phyloP scores from a whole-genome alignment of 2,329 filamentous ascomycete species.

The Penicillium psychrosexuale region DNA sequence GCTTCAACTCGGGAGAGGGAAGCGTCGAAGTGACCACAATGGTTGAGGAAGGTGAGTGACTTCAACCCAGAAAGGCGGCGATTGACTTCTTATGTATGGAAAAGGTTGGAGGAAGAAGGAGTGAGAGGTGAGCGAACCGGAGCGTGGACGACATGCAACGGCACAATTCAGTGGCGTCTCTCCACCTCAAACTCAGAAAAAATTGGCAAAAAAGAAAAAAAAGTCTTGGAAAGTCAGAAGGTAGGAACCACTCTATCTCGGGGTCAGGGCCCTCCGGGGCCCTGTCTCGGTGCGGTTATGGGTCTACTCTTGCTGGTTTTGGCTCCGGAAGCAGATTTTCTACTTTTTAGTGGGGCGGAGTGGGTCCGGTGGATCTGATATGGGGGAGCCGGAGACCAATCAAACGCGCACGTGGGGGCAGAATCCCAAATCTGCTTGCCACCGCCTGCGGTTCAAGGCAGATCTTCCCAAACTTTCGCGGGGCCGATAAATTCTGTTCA shows the following conservation, averaged over 20 bases:
- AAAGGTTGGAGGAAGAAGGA: background rate
- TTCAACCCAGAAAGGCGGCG: background rate
- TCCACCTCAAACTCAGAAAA: background rate
- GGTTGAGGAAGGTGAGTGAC: background rate
- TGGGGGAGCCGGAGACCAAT: conserved; percentile 26
- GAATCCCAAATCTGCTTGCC: conserved; percentile 19
- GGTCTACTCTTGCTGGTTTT: background rate
- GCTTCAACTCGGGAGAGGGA: background rate
- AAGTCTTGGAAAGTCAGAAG: background rate
- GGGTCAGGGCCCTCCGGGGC: background rate
- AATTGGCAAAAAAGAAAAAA: conserved; percentile 3
- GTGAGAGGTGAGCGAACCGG: background rate
- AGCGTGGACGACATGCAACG: background rate
- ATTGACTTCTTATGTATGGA: background rate
- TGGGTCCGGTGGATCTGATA: conserved; percentile 7
- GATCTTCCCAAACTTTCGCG: conserved; percentile 3
- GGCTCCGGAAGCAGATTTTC: conserved; percentile 6
- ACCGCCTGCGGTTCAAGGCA: conserved; percentile 5
- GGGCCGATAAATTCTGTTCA: background rate
- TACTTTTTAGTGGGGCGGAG: background rate
- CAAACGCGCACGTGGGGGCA: conserved; percentile 32
- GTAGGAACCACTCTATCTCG: background rate
- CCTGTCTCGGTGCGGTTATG: background rate
- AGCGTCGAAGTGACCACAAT: conserved; percentile 1
- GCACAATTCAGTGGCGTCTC: background rate